These are phyloP conservation scores for Arabidopsis arenosa DNA, from an alignment of 345 rosid species.

Conservation along the genomic window DNA sequence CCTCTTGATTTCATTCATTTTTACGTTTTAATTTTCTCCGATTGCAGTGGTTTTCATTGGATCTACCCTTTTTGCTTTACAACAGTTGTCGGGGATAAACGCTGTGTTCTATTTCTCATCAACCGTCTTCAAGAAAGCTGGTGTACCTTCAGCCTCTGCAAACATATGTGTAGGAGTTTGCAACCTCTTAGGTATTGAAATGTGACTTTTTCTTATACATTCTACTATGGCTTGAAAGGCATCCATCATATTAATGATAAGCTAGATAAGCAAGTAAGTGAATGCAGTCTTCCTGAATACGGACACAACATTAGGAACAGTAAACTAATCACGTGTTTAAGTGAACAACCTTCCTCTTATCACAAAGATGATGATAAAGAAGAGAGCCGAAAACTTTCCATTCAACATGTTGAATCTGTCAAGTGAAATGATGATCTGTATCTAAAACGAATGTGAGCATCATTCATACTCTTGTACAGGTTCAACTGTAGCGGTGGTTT, in stretches of 20 bases:
- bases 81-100: constrained; percentile 97
- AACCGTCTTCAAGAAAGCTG: constrained; percentile 86
- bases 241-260: not conserved
- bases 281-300: constrained; percentile 1
- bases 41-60: constrained; percentile 98
- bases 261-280: constrained; percentile 6
- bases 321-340: not conserved
- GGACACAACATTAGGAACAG: not conserved
- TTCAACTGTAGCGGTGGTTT: constrained; percentile 71
- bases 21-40: constrained; percentile 40
- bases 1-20: constrained; percentile 48
- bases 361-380: constrained; percentile 19
- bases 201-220: constrained; percentile 20
- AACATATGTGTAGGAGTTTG: constrained; percentile 80
- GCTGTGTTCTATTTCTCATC: constrained; percentile 97
- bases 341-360: constrained; percentile 11
- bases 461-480: constrained; percentile 52
- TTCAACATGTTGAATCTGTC: constrained; percentile 17
- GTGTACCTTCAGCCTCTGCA: constrained; percentile 86
- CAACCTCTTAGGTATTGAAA: constrained; percentile 73
- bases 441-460: constrained; percentile 27
- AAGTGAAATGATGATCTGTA: constrained; percentile 25
- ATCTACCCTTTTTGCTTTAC: constrained; percentile 91
- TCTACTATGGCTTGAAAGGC: constrained; percentile 21
- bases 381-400: not conserved